Evolutionary conservation across 2,329 filamentous ascomycete genomes (phyloP).

Genomic region (Trichoderma hamatum): DNA sequence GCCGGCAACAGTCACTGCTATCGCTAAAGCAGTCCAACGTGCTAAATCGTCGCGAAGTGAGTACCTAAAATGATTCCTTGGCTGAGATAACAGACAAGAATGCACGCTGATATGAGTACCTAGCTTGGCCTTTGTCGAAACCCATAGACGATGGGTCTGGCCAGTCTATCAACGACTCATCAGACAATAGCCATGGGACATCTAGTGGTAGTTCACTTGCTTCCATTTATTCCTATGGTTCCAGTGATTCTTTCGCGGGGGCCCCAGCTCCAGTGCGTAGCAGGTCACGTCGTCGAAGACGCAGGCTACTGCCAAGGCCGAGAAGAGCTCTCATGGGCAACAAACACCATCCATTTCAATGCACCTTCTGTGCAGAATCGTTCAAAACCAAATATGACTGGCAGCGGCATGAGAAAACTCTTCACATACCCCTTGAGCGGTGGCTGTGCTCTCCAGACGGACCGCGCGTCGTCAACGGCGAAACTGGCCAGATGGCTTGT

Average conservation of each 20-base stretch:
- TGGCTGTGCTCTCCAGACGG: constrained; percentile 47
- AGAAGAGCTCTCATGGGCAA: neutral
- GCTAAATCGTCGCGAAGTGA: neutral
- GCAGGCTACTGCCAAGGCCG: neutral
- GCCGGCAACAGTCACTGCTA: constrained; percentile 35
- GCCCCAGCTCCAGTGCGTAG: neutral
- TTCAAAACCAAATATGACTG: constrained; percentile 49
- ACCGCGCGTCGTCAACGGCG: constrained; percentile 23
- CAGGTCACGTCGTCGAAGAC: neutral
- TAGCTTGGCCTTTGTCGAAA: neutral
- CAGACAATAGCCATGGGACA: neutral
- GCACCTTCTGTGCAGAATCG: constrained; percentile 49
- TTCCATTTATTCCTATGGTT: neutral
- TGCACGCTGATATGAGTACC: neutral
- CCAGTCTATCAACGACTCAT: neutral
- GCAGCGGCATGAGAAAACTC: constrained; percentile 53
- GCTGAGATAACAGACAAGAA: neutral
- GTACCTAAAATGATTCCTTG: neutral
- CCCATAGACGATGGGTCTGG: neutral
- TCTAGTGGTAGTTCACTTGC: neutral
- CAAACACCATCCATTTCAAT: constrained; percentile 36
- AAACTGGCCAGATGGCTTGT: neutral
- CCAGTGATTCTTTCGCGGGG: neutral
- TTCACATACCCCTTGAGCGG: constrained; percentile 47
- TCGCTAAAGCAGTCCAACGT: constrained; percentile 31